Evolutionary conservation across 768 basidiomycete genomes (phyloP).

Genomic region (Mycena belliarum): DNA sequence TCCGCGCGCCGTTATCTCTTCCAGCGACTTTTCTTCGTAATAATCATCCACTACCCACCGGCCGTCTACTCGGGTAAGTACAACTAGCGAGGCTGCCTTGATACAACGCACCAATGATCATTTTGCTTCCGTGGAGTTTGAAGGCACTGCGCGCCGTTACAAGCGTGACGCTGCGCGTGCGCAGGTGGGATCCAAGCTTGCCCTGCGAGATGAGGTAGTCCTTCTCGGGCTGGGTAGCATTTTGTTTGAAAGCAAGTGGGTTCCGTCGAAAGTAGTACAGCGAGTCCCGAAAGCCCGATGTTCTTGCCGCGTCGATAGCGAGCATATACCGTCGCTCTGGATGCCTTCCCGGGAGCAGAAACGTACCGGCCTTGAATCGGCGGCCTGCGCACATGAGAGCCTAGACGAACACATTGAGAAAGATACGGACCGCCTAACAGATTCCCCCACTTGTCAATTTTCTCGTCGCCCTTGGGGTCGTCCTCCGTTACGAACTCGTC

Average conservation of each 20-base stretch:
- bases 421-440: constrained; percentile 73
- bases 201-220: constrained; percentile 88
- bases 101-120: constrained; percentile 70
- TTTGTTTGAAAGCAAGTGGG: constrained; percentile 85
- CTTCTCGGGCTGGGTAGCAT: constrained; percentile 88
- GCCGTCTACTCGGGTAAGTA: constrained; percentile 52
- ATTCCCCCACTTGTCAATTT: constrained; percentile 85
- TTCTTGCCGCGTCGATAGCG: constrained; percentile 95
- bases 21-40: constrained; percentile 82
- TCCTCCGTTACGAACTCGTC: constrained; percentile 88
- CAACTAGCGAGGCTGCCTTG: neutral
- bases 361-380: constrained; percentile 86
- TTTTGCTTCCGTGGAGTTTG: constrained; percentile 92
- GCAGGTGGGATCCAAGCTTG: constrained; percentile 85
- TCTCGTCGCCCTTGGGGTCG: constrained; percentile 86
- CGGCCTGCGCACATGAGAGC: constrained; percentile 54
- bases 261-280: constrained; percentile 98
- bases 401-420: neutral
- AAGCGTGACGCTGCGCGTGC: constrained; percentile 90
- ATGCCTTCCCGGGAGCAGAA: constrained; percentile 82
- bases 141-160: constrained; percentile 91
- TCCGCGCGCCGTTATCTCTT: constrained; percentile 78
- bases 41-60: constrained; percentile 95
- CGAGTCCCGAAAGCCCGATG: constrained; percentile 95
- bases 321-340: constrained; percentile 89